Percentiles rank a stretch among this genome's conserved stretches.
phyloP scores from a whole-genome alignment of 192 early-diverging fungal species.

The Haplosporangium gracile region DNA sequence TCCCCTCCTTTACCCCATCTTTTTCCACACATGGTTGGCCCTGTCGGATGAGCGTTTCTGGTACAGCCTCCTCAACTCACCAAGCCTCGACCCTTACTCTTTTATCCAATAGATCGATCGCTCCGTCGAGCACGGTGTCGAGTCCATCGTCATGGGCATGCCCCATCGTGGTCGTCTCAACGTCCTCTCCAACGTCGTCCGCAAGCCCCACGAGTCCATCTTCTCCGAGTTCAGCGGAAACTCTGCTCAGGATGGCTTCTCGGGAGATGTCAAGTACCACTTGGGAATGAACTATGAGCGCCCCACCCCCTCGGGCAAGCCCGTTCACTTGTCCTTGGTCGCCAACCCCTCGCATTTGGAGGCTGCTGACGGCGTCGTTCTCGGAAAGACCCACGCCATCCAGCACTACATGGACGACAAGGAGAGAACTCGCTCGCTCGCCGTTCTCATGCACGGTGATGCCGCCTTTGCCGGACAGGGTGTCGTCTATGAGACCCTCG shows the following conservation, averaged over 20 bases:
- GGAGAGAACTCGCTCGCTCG: constrained; percentile 86
- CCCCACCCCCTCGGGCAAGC: constrained; percentile 96
- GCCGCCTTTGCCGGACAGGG: constrained; percentile 99
- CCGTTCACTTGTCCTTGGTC: constrained; percentile 96
- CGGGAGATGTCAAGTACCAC: constrained; percentile 97
- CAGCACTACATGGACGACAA: constrained; percentile 94
- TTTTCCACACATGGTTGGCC: not conserved
- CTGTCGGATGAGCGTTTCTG: constrained; percentile 4
- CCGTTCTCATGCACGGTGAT: constrained; percentile 97
- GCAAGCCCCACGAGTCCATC: constrained; percentile 98
- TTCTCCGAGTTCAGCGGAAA: constrained; percentile 98
- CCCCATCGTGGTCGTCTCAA: constrained; percentile 99
- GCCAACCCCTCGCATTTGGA: constrained; percentile 99
- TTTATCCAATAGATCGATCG: constrained; percentile 97
- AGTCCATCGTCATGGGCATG: constrained; percentile 98
- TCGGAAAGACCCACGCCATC: constrained; percentile 96
- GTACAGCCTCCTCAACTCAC: constrained; percentile 68
- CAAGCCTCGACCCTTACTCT: constrained; percentile 73
- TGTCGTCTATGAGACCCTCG: constrained; percentile 97
- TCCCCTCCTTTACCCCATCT: constrained; percentile 12
- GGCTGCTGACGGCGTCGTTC: constrained; percentile 96
- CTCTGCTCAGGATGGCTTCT: constrained; percentile 89
- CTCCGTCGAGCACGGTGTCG: constrained; percentile 95
- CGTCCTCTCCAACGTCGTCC: constrained; percentile 98
- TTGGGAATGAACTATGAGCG: constrained; percentile 96